Base-by-base conservation (phyloP, 805 yeast species). In the Wickerhamiella cacticola region DNA sequence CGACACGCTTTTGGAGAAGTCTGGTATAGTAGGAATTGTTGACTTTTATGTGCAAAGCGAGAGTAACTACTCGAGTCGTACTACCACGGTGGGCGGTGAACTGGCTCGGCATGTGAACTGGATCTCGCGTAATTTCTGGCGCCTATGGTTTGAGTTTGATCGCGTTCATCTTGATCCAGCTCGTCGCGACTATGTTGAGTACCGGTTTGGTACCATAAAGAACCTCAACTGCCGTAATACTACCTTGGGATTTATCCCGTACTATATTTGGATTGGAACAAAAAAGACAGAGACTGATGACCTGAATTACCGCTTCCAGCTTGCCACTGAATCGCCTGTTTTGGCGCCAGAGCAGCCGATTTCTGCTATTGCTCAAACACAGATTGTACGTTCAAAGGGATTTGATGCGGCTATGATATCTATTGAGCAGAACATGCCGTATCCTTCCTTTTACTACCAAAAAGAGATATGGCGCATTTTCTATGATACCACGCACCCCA, bases 91-190 rank as follows among this genome's bases (percentile, higher is more conserved):
- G 29, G 94, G 94, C 46, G 92, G 94, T 7, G 66, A 78, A 54
- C 72, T 72, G 26, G 73, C 76, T 57, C 71, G 94, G 58, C 82
- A 82, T 60, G 78, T 75, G 52, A 80, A 85, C 23, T 83, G 94
- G 94, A 52, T 80, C 49, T 70, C 74, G 45, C 71, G 94, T 60
- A 81, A 84, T 25, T 84, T 83, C 61, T 83, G 94, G 94, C 73
- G 87, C 59, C 68, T 80, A 39, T 84, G 94, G 94, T 83, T 84
- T 63, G 94, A 83, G 63, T 80, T 80, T 46, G 94, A 83, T 63
- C 73, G 79, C 49, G 94, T 83, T 2, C 80, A 76, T 57, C 71
- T 83, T 55, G 94, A 83, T 59, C 78, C 87, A 26, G 74, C 86
- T 6, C 76, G 94, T 67, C 76, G 94, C 66, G 86, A 80, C 58